Evolutionary conservation across 2,329 filamentous ascomycete species (phyloP).

Genomic region (Amylocarpus encephaloides): DNA sequence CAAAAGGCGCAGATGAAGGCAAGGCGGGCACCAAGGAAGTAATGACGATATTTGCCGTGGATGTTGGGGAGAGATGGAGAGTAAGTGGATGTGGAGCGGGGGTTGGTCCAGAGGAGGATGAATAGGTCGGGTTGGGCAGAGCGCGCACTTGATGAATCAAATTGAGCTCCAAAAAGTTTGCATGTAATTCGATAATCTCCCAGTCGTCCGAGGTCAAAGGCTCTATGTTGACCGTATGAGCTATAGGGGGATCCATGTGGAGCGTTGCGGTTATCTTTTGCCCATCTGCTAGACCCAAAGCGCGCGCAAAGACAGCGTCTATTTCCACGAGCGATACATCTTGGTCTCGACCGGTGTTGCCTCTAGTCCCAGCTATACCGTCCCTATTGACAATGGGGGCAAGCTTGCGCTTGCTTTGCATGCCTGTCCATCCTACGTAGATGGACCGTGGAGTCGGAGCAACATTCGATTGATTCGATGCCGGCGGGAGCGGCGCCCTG

Average conservation of each 20-base stretch:
- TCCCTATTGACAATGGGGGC: slow-evolving; percentile 68
- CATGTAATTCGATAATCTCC: slow-evolving; percentile 98
- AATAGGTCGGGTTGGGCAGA: slow-evolving; percentile 75
- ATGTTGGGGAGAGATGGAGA: slow-evolving; percentile 88
- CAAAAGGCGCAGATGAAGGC: slow-evolving; percentile 65
- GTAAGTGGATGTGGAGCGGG: slow-evolving; percentile 71
- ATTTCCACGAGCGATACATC: slow-evolving; percentile 76
- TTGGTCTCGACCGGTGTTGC: slow-evolving; percentile 59
- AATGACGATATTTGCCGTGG: slow-evolving; percentile 85
- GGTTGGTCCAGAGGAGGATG: slow-evolving; percentile 42
- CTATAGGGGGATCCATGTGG: slow-evolving; percentile 83
- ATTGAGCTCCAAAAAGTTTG: slow-evolving; percentile 90
- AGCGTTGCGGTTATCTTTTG: slow-evolving; percentile 68
- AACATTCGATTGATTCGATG: slow-evolving; percentile 39
- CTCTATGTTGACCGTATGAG: slow-evolving; percentile 94
- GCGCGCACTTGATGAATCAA: slow-evolving; percentile 88
- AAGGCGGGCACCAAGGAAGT: slow-evolving; percentile 74
- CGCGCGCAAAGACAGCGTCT: slow-evolving; percentile 74
- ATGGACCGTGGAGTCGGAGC: slow-evolving; percentile 58
- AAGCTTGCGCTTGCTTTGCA: slow-evolving; percentile 84
- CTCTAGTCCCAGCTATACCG: slow-evolving; percentile 56
- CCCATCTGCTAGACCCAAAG: slow-evolving; percentile 72
- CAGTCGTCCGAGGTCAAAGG: slow-evolving; percentile 92
- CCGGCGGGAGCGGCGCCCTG: slow-evolving; percentile 49
- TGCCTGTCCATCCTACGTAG: slow-evolving; percentile 94